A percentile compares a stretch with the other conserved stretches of the same genome.
Conservation (phyloP, 2,329 filamentous ascomycete genomes). For the Penicillium brevicompactum region DNA sequence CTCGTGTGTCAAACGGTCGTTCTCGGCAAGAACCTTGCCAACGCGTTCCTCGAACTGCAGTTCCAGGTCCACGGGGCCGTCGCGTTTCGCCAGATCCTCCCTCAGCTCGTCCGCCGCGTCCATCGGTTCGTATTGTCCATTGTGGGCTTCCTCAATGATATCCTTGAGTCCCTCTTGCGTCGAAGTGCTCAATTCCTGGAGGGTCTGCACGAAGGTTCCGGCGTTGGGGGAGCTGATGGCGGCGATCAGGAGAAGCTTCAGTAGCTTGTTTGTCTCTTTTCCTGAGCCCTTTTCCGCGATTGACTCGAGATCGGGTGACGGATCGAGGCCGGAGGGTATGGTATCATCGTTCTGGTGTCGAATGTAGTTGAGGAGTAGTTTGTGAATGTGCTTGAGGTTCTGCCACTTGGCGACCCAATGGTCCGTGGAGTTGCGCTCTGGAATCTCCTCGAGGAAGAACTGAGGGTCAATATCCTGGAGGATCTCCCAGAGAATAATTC, state of each 20-base stretch:
- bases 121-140: conserved; percentile 40
- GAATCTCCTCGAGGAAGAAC: conserved; percentile 51
- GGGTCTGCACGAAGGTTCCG: conserved; percentile 56
- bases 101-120: conserved; percentile 41
- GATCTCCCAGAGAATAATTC: conserved; percentile 50
- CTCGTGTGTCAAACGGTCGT: conserved; percentile 61
- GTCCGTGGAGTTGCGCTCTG: conserved; percentile 46
- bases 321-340: conserved; percentile 44
- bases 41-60: conserved; percentile 52
- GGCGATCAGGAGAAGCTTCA: conserved; percentile 65
- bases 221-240: conserved; percentile 62
- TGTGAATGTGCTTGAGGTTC: conserved; percentile 52
- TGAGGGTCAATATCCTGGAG: conserved; percentile 52
- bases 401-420: conserved; percentile 53
- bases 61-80: conserved; percentile 45
- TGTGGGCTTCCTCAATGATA: conserved; percentile 50
- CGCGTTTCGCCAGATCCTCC: conserved; percentile 36
- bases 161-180: conserved; percentile 50
- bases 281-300: conserved; percentile 48
- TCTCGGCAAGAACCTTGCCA: conserved; percentile 51
- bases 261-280: conserved; percentile 55
- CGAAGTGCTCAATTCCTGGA: conserved; percentile 45
- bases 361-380: conserved; percentile 49
- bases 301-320: conserved; percentile 49
- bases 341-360: conserved; percentile 47